Evolutionary conservation across 768 basidiomycete species (phyloP), one percentile per base, ranked within the genome.

Genomic region (Albatrellus ellisii): DNA sequence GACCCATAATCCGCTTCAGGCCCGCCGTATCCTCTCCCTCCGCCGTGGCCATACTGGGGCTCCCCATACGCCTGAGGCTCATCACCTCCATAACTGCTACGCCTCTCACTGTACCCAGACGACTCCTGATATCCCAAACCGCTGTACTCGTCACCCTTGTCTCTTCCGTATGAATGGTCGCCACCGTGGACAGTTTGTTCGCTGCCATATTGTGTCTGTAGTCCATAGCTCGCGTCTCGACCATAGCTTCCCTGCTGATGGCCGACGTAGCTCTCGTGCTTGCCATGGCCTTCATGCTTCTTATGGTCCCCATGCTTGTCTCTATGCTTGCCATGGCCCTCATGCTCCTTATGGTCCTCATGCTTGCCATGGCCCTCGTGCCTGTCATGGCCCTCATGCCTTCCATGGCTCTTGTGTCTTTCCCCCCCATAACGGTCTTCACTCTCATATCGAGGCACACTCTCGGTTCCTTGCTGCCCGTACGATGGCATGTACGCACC

Each of bases 121-220:
- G n/a, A n/a, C n/a, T n/a, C n/a, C n/a, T n/a, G n/a, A n/a, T n/a
- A n/a, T n/a, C n/a, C n/a, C n/a, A n/a, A n/a, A n/a, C n/a, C n/a
- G n/a, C n/a, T n/a, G n/a, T n/a, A n/a, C n/a, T n/a, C n/a, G n/a
- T n/a, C n/a, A n/a, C n/a, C n/a, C n/a, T n/a, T n/a, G n/a, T n/a
- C n/a, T n/a, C n/a, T n/a, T n/a, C n/a, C n/a, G n/a, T n/a, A n/a
- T n/a, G n/a, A n/a, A n/a, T n/a, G n/a, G n/a, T n/a, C n/a, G 26
- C 24, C 4, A 31, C 36, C 26, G 28, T 48, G 44, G 22, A 44
- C 29, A n/a, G 37, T 43, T 17, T 47, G 46, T 24, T 42, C 45
- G n/a, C 31, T 46, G 41, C 44, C 35, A 21, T 14, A 39, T 27
- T 41, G 29, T 27, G 33, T 15, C 17, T 45, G 35, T 10, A 25